Evolutionary conservation across 768 basidiomycete genomes (phyloP), one percentile per base, ranked within the genome.

Genomic region (Rhodosporidiobolus sp.): DNA sequence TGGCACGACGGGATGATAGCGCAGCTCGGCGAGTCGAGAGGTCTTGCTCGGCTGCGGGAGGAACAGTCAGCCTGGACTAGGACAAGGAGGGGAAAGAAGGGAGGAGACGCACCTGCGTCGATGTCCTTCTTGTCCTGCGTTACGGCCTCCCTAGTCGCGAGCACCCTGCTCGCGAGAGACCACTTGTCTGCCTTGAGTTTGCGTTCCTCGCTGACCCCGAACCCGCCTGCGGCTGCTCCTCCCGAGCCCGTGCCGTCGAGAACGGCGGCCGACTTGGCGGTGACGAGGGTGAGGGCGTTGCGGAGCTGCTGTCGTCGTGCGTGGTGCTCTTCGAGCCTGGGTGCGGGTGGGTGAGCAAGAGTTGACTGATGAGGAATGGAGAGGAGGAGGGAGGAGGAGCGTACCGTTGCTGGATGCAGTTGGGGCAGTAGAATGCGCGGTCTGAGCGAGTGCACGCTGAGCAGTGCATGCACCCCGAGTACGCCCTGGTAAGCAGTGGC

Each of bases 151-250:
- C 67, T 45, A 2, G 70, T 50, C 4, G 68, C 65, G 22, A 64
- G 35, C 22, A 63, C 56, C 34, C 56, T 49, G 16, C 53, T 65
- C 14, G 65, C 71, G 7, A 65, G 60, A 4, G 64, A 35, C 67
- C 67, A 75, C 50, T 72, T 65, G 1, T 69, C 43, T 4, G 74
- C 74, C 55, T 75, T 75, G 55, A 75, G 60, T 16, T 26, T 11
- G 26, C 67, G 56, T 46, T 75, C 74, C 1, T 75, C 55, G 0
- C 45, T 6, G 12, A 75, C 65, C 4, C 67, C 70, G 17, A 75
- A 32, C 22, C 19, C 46, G 35, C 2, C 7, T 30, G 34, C 56
- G 43, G 9, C 24, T 30, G 50, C 20, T 28, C 20, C 34, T 19
- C 32, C 20, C 17, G 22, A 20, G 16, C 55, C 34, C 0, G 65